phyloP scores from a whole-genome alignment of 371 early-diverging fungal genomes.

The Polyrhizophydium stewartii region DNA sequence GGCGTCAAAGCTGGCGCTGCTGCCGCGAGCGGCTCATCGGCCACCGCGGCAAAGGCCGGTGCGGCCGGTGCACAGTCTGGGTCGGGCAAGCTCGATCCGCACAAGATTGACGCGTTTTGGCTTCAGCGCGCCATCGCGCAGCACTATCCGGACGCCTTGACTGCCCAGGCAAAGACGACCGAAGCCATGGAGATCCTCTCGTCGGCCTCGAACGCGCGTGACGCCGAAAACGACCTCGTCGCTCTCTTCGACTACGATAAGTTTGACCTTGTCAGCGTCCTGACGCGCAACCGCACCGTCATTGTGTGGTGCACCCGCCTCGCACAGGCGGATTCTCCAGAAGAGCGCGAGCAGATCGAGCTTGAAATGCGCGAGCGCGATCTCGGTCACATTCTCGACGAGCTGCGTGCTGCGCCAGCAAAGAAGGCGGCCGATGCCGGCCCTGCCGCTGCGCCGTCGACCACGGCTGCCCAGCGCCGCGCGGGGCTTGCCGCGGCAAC shows the following conservation, averaged over 20 bases:
- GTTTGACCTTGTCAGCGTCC: constrained; percentile 85
- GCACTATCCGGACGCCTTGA: constrained; percentile 78
- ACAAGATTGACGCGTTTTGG: constrained; percentile 96
- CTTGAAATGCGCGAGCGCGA: constrained; percentile 65
- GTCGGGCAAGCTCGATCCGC: constrained; percentile 41
- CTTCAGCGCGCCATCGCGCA: constrained; percentile 83
- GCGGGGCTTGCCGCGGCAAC: neutral
- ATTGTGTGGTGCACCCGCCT: constrained; percentile 90
- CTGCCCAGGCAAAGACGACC: constrained; percentile 81
- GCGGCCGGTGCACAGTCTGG: constrained; percentile 62
- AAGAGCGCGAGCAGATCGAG: constrained; percentile 55
- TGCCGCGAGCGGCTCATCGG: neutral
- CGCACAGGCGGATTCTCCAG: constrained; percentile 60
- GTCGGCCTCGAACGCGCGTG: constrained; percentile 63
- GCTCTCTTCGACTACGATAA: constrained; percentile 89
- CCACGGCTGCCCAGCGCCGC: neutral
- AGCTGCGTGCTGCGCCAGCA: constrained; percentile 42
- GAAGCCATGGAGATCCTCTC: constrained; percentile 72
- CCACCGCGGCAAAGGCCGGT: constrained; percentile 8
- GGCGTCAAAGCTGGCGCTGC: constrained; percentile 10
- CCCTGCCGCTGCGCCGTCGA: no score
- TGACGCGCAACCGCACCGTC: constrained; percentile 81
- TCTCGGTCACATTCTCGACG: constrained; percentile 67
- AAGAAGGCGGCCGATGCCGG: constrained; percentile 23
- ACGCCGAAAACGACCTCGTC: constrained; percentile 93